Percentiles rank a stretch among this genome's conserved stretches.
Conservation (phyloP, 257 asterid genomes). For the Misopates orontium region DNA sequence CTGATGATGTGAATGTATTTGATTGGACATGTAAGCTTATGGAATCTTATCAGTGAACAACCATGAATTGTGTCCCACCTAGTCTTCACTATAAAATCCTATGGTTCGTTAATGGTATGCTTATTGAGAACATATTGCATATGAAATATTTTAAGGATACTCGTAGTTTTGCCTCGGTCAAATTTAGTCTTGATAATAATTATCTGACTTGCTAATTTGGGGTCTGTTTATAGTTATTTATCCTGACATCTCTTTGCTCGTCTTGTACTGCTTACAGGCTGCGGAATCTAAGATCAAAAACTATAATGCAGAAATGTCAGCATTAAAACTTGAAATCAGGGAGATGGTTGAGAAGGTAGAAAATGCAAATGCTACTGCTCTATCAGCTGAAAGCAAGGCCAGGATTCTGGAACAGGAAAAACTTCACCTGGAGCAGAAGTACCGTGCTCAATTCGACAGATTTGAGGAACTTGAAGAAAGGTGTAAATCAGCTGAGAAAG, state of each 20-base stretch:
- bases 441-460: constrained; percentile 60
- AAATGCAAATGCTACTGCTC: constrained; percentile 50
- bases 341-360: constrained; percentile 66
- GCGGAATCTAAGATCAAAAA: constrained; percentile 79
- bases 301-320: constrained; percentile 65
- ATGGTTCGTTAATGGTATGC: neutral
- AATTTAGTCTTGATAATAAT: constrained; percentile 2
- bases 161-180: neutral
- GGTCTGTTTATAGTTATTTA: neutral
- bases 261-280: constrained; percentile 51
- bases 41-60: neutral
- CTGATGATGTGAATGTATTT: neutral
- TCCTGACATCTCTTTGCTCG: neutral
- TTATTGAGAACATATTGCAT: constrained; percentile 12
- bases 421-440: constrained; percentile 75
- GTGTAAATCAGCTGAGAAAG: constrained; percentile 79
- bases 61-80: neutral
- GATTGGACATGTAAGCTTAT: neutral
- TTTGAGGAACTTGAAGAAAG: constrained; percentile 82
- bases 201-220: no score
- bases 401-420: constrained; percentile 82
- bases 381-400: constrained; percentile 76
- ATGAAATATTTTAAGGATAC: neutral
- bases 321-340: constrained; percentile 58
- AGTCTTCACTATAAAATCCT: neutral